Percentiles rank a stretch among this genome's conserved stretches.
These are phyloP conservation scores for Rhodamnia argentea DNA, from an alignment of 345 rosid genomes.

Conservation along the genomic window DNA sequence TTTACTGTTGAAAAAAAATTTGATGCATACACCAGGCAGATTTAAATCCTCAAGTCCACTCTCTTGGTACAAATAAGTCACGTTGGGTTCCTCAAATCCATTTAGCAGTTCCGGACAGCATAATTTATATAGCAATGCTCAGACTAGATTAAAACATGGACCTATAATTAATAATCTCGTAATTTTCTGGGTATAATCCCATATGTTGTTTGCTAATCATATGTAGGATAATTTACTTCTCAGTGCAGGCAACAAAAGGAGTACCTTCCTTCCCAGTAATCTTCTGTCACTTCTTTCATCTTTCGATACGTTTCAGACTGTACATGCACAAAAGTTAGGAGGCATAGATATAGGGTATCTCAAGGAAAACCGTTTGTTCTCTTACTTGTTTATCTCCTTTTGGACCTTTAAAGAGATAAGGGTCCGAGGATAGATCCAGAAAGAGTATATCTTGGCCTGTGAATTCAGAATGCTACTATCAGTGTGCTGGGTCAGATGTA, in stretches of 20 bases:
- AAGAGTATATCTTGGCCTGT: constrained; percentile 80
- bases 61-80: not conserved
- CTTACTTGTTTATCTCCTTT: constrained; percentile 89
- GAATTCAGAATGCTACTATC: not conserved
- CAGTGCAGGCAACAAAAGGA: not conserved
- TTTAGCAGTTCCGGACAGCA: not conserved
- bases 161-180: not conserved
- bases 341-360: not conserved
- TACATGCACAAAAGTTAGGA: constrained; percentile 9
- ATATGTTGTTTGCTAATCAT: not conserved
- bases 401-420: constrained; percentile 78
- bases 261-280: constrained; percentile 93
- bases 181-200: not conserved
- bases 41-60: not conserved
- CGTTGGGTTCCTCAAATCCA: not conserved
- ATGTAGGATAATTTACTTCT: not conserved
- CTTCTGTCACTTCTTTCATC: constrained; percentile 68
- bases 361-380: not conserved
- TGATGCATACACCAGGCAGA: not conserved
- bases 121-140: not conserved
- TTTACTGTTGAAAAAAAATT: not conserved
- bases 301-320: constrained; percentile 91
- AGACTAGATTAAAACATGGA: not conserved
- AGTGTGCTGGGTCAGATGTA: not conserved
- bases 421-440: constrained; percentile 81